phyloP scores from a whole-genome alignment of 306 rosid genomes.

The Vigna mungo region DNA sequence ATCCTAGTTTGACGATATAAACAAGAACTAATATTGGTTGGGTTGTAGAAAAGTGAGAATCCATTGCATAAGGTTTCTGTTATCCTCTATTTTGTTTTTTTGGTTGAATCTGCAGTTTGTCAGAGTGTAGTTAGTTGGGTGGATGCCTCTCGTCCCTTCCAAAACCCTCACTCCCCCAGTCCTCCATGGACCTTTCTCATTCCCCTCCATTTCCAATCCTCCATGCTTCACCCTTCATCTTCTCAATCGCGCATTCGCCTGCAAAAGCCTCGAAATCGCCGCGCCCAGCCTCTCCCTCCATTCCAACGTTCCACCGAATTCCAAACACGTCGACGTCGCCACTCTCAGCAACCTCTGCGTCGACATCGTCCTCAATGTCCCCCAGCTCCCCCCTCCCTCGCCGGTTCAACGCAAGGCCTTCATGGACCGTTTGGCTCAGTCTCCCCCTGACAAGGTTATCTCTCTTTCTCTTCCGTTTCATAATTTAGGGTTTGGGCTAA shows the following conservation, averaged over 20 bases:
- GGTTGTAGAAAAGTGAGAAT: too few species aligned
- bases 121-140: not conserved
- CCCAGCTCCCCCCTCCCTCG: constrained; percentile 72
- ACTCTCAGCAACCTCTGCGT: constrained; percentile 92
- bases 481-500: not conserved
- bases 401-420: constrained; percentile 64
- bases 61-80: too few species aligned
- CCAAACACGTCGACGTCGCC: constrained; percentile 74
- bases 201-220: constrained; percentile 5
- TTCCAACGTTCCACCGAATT: constrained; percentile 37
- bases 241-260: constrained; percentile 36
- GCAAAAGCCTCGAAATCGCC: constrained; percentile 54
- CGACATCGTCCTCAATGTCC: constrained; percentile 89
- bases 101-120: too few species aligned
- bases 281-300: constrained; percentile 38
- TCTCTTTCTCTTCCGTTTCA: not conserved
- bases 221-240: not conserved
- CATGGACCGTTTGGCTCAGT: constrained; percentile 78
- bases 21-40: too few species aligned
- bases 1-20: too few species aligned
- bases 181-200: constrained; percentile 45
- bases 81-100: too few species aligned
- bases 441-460: constrained; percentile 83
- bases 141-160: constrained; percentile 67
- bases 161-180: constrained; percentile 47